These are phyloP conservation scores for Dioszegia hungarica DNA, from an alignment of 768 basidiomycete species.

Conservation along the genomic window DNA sequence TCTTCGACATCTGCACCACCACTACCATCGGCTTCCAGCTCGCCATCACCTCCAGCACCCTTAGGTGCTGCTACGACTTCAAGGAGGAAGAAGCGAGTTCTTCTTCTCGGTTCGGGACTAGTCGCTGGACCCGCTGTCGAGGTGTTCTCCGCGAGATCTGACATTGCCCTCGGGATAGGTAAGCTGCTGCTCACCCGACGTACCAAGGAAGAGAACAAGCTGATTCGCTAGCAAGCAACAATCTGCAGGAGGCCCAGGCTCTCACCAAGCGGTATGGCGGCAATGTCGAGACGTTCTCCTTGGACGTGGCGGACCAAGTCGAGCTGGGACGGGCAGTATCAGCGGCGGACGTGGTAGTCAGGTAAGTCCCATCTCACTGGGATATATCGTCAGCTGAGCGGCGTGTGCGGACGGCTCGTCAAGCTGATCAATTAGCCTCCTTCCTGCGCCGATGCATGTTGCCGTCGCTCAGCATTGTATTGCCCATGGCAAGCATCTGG, in stretches of 20 bases:
- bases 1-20: not conserved
- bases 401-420: no score
- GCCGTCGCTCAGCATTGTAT: conserved; percentile 70
- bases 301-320: conserved; percentile 59
- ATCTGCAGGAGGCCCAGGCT: conserved; percentile 56
- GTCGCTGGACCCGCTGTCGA: conserved; percentile 85
- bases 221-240: conserved; percentile 64
- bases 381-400: no score
- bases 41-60: not conserved
- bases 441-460: conserved; percentile 72
- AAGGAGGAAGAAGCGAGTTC: conserved; percentile 55
- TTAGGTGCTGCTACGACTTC: not conserved
- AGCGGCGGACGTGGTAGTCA: conserved; percentile 73
- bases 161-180: conserved; percentile 75
- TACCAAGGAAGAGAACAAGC: no score
- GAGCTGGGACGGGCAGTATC: conserved; percentile 57
- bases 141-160: conserved; percentile 60
- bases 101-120: conserved; percentile 91
- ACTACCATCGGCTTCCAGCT: not conserved
- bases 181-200: no score
- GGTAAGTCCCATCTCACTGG: conserved; percentile 53
- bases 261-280: conserved; percentile 42
- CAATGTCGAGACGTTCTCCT: conserved; percentile 57
- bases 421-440: conserved; percentile 56
- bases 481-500: conserved; percentile 63